phyloP scores from a whole-genome alignment of 805 yeast species.

The Lipomyces oligophaga region DNA sequence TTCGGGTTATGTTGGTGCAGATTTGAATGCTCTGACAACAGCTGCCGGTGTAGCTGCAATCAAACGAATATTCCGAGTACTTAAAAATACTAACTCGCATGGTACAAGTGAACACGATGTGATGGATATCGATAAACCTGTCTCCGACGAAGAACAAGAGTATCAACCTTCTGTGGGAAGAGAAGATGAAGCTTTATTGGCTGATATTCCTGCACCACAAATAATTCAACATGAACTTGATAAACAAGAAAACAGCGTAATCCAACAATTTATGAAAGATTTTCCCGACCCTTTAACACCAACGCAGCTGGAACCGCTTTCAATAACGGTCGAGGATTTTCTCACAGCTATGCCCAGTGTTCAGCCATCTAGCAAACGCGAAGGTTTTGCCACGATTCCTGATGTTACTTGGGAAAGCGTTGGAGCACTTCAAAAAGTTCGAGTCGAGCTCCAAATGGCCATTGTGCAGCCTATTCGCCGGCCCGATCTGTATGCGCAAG shows the following conservation, averaged over 20 bases:
- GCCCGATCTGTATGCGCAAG: constrained; percentile 83
- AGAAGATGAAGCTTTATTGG: constrained; percentile 40
- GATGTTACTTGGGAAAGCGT: constrained; percentile 95
- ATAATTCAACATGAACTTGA: constrained; percentile 17
- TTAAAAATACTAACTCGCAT: constrained; percentile 42
- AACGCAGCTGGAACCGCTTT: constrained; percentile 70
- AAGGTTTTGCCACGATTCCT: constrained; percentile 97
- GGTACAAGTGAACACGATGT: constrained; percentile 24
- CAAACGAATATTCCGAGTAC: constrained; percentile 73
- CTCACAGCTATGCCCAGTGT: constrained; percentile 80
- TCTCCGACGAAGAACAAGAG: constrained; percentile 7
- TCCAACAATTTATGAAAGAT: constrained; percentile 63
- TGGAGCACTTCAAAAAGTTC: constrained; percentile 76
- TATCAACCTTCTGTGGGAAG: constrained; percentile 28
- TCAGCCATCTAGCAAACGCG: constrained; percentile 96
- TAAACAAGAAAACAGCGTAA: constrained; percentile 43
- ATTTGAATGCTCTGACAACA: constrained; percentile 81
- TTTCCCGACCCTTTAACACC: constrained; percentile 78
- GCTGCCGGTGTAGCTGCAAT: constrained; percentile 96
- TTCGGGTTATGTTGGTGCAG: constrained; percentile 98
- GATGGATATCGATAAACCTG: constrained; percentile 39
- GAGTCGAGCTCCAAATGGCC: constrained; percentile 93
- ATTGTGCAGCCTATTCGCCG: constrained; percentile 93
- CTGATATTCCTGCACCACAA: constrained; percentile 27
- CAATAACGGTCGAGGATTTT: constrained; percentile 77